Conservation (phyloP, 2,329 filamentous ascomycete species). For the Alternaria triticina region DNA sequence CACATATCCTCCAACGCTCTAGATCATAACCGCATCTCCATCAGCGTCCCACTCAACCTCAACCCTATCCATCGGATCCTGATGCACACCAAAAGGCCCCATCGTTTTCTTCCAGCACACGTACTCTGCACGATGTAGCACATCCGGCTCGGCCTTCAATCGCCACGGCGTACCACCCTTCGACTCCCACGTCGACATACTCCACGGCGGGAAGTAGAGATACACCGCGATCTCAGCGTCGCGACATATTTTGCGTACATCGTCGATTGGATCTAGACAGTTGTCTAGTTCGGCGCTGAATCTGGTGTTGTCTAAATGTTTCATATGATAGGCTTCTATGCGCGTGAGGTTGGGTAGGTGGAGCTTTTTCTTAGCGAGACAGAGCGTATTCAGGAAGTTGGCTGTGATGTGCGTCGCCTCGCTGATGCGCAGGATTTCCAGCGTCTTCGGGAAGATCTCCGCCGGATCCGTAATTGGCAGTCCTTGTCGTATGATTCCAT, state of each 20-base stretch:
- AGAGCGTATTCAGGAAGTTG: slow-evolving; percentile 12
- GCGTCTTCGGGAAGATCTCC: slow-evolving; percentile 14
- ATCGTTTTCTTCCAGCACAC: neutral
- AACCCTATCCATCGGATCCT: neutral
- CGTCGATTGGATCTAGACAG: neutral
- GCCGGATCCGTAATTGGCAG: neutral
- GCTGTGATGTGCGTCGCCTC: slow-evolving; percentile 8
- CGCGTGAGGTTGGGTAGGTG: slow-evolving; percentile 7
- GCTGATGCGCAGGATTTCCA: slow-evolving; percentile 21
- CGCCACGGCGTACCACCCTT: slow-evolving; percentile 12
- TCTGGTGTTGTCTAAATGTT: neutral
- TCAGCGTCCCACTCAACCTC: slow-evolving; percentile 15
- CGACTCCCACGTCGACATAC: slow-evolving; percentile 11
- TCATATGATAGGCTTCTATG: slow-evolving; percentile 19
- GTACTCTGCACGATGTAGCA: neutral
- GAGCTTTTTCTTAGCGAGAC: slow-evolving; percentile 5
- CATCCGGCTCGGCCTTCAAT: neutral
- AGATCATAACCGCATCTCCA: slow-evolving; percentile 9
- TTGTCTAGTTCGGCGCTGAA: neutral
- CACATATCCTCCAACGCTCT: neutral
- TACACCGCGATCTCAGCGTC: slow-evolving; percentile 10
- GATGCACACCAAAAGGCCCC: neutral
- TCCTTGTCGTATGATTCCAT: neutral
- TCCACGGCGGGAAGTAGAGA: slow-evolving; percentile 14
- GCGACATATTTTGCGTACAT: neutral